These are phyloP conservation scores for Pleurotus tuoliensis DNA, from an alignment of 768 basidiomycete genomes.

Conservation along the genomic window DNA sequence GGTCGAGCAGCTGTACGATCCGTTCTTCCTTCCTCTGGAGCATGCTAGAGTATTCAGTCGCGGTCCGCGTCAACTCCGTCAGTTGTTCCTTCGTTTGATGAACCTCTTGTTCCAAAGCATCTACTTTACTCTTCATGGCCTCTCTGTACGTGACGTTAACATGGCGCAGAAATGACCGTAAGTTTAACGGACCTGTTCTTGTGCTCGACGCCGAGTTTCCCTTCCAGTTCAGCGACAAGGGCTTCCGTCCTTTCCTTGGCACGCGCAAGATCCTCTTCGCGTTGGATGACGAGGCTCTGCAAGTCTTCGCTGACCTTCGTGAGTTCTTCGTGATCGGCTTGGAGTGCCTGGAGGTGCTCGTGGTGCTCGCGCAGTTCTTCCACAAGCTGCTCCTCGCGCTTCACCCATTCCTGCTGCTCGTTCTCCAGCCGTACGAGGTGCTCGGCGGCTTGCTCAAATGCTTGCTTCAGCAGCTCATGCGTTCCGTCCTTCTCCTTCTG, in stretches of 20 bases:
- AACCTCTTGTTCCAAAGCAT: conserved; percentile 61
- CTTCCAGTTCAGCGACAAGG: conserved; percentile 62
- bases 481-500: conserved; percentile 82
- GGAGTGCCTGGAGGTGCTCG: conserved; percentile 54
- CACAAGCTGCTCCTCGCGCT: conserved; percentile 59
- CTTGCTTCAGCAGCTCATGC: conserved; percentile 61
- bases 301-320: conserved; percentile 67
- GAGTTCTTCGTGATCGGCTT: conserved; percentile 56
- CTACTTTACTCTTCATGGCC: conserved; percentile 51
- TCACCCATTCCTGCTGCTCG: conserved; percentile 66
- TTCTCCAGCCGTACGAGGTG: conserved; percentile 80
- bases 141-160: conserved; percentile 43
- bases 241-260: conserved; percentile 73
- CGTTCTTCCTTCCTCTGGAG: conserved; percentile 78
- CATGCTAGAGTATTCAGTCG: conserved; percentile 70
- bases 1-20: conserved; percentile 46
- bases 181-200: conserved; percentile 51
- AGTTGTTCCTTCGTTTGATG: conserved; percentile 75
- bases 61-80: conserved; percentile 70
- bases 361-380: conserved; percentile 56
- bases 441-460: conserved; percentile 82
- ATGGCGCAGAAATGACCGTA: neutral
- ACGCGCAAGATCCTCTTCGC: conserved; percentile 76
- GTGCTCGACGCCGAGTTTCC: conserved; percentile 61
- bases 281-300: conserved; percentile 59